A percentile compares a stretch with the other conserved stretches of the same genome.
These are phyloP conservation scores for Cutaneotrichosporon cutaneum DNA, from an alignment of 1,284 basidiomycete species.

Conservation along the genomic window DNA sequence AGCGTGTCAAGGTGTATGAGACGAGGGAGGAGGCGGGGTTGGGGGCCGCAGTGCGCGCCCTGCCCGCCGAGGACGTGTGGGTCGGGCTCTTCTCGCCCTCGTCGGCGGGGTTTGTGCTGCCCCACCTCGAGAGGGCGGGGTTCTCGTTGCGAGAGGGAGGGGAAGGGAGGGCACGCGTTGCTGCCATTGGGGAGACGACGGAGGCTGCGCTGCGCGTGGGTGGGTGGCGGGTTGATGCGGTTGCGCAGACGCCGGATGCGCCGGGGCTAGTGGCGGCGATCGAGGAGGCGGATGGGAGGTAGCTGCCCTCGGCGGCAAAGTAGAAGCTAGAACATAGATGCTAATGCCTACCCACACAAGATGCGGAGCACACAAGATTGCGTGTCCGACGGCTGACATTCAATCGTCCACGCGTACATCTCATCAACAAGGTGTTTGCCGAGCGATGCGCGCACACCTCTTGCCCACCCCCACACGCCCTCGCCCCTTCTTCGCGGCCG, in stretches of 20 bases:
- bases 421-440: background rate
- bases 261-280: slow-evolving; percentile 33
- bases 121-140: slow-evolving; percentile 11
- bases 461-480: background rate
- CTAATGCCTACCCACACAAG: background rate
- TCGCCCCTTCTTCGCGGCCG: no score
- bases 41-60: slow-evolving; percentile 61
- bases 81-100: slow-evolving; percentile 49
- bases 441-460: background rate
- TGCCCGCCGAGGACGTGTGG: slow-evolving; percentile 64
- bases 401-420: no score
- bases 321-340: slow-evolving; percentile 2
- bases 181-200: slow-evolving; percentile 49
- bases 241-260: slow-evolving; percentile 43
- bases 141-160: slow-evolving; percentile 1
- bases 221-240: slow-evolving; percentile 34
- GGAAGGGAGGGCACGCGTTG: slow-evolving; percentile 23
- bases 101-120: slow-evolving; percentile 36
- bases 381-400: no score
- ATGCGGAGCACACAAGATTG: no score
- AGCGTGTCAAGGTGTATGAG: slow-evolving; percentile 33
- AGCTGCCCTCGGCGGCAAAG: background rate
- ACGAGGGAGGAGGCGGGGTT: slow-evolving; percentile 23
- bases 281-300: slow-evolving; percentile 8
- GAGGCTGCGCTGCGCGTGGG: slow-evolving; percentile 25